phyloP scores from a whole-genome alignment of 108 stramenopile genomes.

The Ochromonas danica region DNA sequence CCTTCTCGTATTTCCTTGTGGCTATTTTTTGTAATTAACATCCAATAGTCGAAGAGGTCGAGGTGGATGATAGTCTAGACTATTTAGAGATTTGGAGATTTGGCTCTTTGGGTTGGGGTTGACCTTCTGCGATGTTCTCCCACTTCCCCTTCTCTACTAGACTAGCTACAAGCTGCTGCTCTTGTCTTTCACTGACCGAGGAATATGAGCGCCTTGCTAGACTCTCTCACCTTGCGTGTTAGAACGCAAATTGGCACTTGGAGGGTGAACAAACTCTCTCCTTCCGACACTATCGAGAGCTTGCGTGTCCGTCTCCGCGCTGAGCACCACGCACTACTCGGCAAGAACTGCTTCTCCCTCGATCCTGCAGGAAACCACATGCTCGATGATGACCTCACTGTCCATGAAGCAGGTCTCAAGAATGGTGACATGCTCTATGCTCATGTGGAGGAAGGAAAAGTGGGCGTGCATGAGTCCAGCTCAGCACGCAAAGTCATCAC shows the following conservation, averaged over 20 bases:
- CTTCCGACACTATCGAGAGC: neutral
- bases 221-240: too few relatives aligned
- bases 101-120: too few relatives aligned
- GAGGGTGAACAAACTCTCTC: neutral
- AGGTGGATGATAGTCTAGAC: too few relatives aligned
- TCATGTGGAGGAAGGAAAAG: neutral
- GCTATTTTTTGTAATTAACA: neutral
- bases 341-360: neutral
- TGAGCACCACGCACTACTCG: neutral
- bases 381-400: conserved; percentile 2
- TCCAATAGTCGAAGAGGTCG: too few relatives aligned
- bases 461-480: conserved; percentile 12
- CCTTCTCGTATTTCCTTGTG: neutral
- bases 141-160: too few relatives aligned
- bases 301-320: neutral
- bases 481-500: neutral
- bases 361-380: neutral
- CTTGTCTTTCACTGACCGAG: too few relatives aligned
- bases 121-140: too few relatives aligned
- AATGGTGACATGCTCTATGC: conserved; percentile 33
- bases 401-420: neutral
- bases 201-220: too few relatives aligned
- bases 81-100: too few relatives aligned
- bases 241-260: conserved; percentile 18
- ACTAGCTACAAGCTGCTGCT: too few relatives aligned